Evolutionary conservation across 2,329 filamentous ascomycete species (phyloP), one percentile per base, ranked within the genome.

Genomic region (Scedosporium apiospermum): DNA sequence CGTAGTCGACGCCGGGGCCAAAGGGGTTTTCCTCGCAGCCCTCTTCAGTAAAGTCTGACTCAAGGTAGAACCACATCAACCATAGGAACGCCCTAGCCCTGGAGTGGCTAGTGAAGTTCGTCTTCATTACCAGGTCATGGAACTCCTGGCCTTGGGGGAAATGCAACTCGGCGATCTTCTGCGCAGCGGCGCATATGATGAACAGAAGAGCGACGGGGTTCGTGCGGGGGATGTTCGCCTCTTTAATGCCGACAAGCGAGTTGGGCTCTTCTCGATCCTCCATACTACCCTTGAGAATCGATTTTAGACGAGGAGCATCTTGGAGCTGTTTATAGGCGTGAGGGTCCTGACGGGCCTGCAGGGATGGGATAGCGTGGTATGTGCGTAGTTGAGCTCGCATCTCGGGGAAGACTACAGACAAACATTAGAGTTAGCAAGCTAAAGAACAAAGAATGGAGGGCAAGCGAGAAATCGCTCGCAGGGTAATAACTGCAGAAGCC

Each of bases 11-110:
- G 12, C 86, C 87, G 10, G 79, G 72, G 0, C 95, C 95, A 69
- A 97, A 99, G 0, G 95, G 95, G 70, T 99, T 99, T 68, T 90
- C 88, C 58, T 91, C 82, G 55, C 91, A 93, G 63, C 90, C 91
- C 69, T 96, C 90, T 68, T 89, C 86, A 0, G 90, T 90, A 68
- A 97, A 98, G 72, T 97, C 91, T 30, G 93, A 96, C 73, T 99
- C 95, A 18, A 99, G 82, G 71, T 99, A 98, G 80, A 95, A 97
- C 95, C 95, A 99, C 87, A 99, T 96, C 66, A 99, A 80, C 95
- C 95, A 99, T 21, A 99, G 77, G 68, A 99, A 99, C 0, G 93
- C 93, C 55, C 80, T 87, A 1, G 95, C 93, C 65, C 95, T 85
- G 65, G 91, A 96, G 67, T 81, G 77, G 74, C 93, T 98, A 63